Evolutionary conservation across 2,329 filamentous ascomycete genomes (phyloP), one percentile per base, ranked within the genome.

Genomic region (Paracoccidioides lutzii): DNA sequence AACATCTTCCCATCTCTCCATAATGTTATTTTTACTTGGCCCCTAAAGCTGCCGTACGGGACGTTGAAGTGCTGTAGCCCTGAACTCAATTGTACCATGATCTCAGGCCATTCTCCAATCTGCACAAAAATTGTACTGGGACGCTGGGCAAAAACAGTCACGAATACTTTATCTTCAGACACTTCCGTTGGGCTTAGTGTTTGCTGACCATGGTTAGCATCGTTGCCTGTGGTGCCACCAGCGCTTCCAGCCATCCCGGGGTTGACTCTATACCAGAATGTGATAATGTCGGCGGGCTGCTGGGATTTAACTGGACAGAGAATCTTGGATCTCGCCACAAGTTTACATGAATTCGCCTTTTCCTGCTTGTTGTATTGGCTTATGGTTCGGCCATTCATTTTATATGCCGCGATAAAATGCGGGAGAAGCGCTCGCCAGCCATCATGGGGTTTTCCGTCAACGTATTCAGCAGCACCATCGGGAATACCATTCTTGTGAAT

Each of bases 401-500:
- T 79, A 67, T 77, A 80, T 30, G 72, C 72, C 14, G 69, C 66
- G 60, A 80, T 78, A 62, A 76, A 74, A 59, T 74, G 77, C 2
- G 78, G 77, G 1, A 80, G 65, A 5, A 76, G 63, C 37, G 71
- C 71, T 30, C 75, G 72, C 73, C 76, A 81, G 40, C 68, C 74
- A 37, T 77, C 73, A 64, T 82, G 79, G 4, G 74, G 72, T 65
- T 75, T 72, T 57, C 71, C 68, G 28, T 71, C 57, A 46, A 75
- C 76, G 60, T 80, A 82, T 59, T 69, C 66, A 54, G 69, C 72
- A 3, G 78, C 76, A 3, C 77, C 78, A 2, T 69, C 61, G 1
- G 75, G 74, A 7, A 78, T 71, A 43, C 73, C 72, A 3, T 73
- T 70, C 7, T 75, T 67, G 45, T 71, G 65, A 48, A 80, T 63